These are phyloP conservation scores for Lathyrus sativus DNA, from an alignment of 306 rosid genomes.

Conservation along the genomic window DNA sequence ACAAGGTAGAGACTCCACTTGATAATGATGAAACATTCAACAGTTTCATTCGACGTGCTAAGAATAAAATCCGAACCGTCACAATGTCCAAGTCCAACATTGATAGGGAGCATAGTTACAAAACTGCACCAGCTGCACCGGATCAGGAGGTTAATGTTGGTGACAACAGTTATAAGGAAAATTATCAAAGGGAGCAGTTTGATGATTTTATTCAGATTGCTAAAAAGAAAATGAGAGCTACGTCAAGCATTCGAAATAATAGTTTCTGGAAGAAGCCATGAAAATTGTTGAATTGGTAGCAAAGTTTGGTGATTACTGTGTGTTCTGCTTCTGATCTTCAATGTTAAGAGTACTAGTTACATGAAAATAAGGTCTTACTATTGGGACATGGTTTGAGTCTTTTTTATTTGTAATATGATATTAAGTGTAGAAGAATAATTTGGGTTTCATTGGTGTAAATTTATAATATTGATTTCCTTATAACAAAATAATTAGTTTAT, in stretches of 20 bases:
- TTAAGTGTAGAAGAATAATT: neutral
- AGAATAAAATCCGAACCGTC: slow-evolving; percentile 33
- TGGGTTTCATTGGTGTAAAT: neutral
- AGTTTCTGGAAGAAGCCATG: slow-evolving; percentile 29
- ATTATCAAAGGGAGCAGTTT: slow-evolving; percentile 40
- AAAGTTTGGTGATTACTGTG: neutral
- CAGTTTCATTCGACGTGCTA: slow-evolving; percentile 40
- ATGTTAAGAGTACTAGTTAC: neutral
- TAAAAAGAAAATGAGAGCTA: slow-evolving; percentile 43
- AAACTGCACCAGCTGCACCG: neutral
- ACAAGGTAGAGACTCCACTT: neutral
- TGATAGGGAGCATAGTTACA: slow-evolving; percentile 23
- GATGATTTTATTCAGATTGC: slow-evolving; percentile 48
- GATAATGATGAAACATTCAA: slow-evolving; percentile 43
- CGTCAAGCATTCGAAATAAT: slow-evolving; percentile 41
- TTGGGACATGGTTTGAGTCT: neutral
- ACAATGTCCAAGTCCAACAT: slow-evolving; percentile 32
- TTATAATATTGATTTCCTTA: neutral
- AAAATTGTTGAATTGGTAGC: neutral
- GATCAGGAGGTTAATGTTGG: slow-evolving; percentile 9
- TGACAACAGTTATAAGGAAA: slow-evolving; percentile 17
- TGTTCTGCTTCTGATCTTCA: neutral
- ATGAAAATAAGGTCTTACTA: neutral
- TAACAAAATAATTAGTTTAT: neutral
- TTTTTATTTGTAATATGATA: slow-evolving; percentile 1